These are phyloP conservation scores for Aspergillus pseudoviridinutans DNA, from an alignment of 2,329 filamentous ascomycete species.

Conservation along the genomic window DNA sequence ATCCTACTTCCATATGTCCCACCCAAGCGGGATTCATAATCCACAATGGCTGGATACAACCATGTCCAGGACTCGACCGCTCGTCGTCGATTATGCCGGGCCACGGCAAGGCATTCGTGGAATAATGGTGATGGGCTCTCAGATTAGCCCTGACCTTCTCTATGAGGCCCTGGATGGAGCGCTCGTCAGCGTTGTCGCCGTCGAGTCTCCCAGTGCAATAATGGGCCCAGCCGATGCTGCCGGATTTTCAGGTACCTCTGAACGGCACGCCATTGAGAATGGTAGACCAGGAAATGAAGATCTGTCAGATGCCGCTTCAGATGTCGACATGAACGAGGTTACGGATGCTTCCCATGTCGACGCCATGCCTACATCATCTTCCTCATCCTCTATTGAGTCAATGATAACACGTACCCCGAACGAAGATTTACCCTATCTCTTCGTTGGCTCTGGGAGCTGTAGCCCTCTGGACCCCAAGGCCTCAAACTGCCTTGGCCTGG, in stretches of 20 bases:
- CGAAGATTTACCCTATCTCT: conserved; percentile 50
- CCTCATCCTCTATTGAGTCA: conserved; percentile 8
- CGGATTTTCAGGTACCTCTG: background rate
- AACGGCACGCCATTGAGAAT: background rate
- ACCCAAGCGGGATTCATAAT: conserved; percentile 21
- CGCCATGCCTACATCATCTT: background rate
- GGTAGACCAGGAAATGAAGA: conserved; percentile 7
- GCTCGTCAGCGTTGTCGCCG: conserved; percentile 50
- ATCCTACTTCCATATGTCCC: conserved; percentile 55
- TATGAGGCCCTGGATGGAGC: conserved; percentile 51
- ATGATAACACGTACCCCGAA: conserved; percentile 39
- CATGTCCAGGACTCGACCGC: conserved; percentile 44
- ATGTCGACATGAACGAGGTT: conserved; percentile 18
- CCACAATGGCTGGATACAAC: conserved; percentile 45
- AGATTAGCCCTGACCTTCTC: conserved; percentile 45
- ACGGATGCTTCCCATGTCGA: background rate
- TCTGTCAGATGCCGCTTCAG: conserved; percentile 11
- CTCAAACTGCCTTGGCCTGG: conserved; percentile 50
- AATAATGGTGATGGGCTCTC: conserved; percentile 51
- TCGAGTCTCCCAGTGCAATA: conserved; percentile 40
- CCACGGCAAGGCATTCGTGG: conserved; percentile 44
- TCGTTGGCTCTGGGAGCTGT: conserved; percentile 38
- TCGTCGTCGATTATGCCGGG: conserved; percentile 49
- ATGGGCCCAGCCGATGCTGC: conserved; percentile 8
- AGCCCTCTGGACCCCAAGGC: conserved; percentile 45